Base-by-base conservation (phyloP, 2,329 filamentous ascomycete species). In the Cyphellophora attinorum region DNA sequence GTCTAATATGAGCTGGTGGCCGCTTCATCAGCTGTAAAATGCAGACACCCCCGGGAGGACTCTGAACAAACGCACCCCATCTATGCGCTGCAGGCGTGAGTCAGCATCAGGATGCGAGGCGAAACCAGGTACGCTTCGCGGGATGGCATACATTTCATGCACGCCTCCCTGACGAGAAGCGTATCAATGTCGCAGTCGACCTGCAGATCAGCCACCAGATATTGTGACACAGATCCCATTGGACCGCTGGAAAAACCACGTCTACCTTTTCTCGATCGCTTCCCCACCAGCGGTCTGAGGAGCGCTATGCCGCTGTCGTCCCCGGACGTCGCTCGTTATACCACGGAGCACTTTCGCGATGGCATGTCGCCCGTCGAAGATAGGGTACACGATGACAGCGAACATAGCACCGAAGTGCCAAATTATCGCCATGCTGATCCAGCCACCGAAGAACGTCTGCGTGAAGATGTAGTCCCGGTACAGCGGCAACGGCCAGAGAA, bases 51-150 rank as follows among this genome's bases (percentile, higher is more conserved):
- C n/a, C n/a, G n/a, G 57, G 84, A 84, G 28, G 72, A 63, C 3
- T 67, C 61, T 1, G 81, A 66, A 46, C 74, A 79, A 42, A 84
- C 75, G 2, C 67, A 71, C 2, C 81, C 81, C 76, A 89, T 85
- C 65, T 82, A 79, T 45, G 78, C 51, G 16, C 85, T 85, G 52
- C 89, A 88, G 13, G 86, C 76, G 5, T 84, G 54, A 72, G 86
- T 88, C 56, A 91, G 85, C 43, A 80, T 60, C 30, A 29, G 88
- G 70, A n/a, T n/a, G n/a, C n/a, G n/a, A n/a, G n/a, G n/a, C n/a
- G n/a, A n/a, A n/a, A n/a, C n/a, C n/a, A n/a, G n/a, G n/a, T n/a
- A n/a, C n/a, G n/a, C n/a, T n/a, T n/a, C n/a, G n/a, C n/a, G n/a
- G n/a, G n/a, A n/a, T n/a, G n/a, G n/a, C n/a, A n/a, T n/a, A n/a